Evolutionary conservation across 768 basidiomycete species (phyloP).

Genomic region (Ramaria rubella): DNA sequence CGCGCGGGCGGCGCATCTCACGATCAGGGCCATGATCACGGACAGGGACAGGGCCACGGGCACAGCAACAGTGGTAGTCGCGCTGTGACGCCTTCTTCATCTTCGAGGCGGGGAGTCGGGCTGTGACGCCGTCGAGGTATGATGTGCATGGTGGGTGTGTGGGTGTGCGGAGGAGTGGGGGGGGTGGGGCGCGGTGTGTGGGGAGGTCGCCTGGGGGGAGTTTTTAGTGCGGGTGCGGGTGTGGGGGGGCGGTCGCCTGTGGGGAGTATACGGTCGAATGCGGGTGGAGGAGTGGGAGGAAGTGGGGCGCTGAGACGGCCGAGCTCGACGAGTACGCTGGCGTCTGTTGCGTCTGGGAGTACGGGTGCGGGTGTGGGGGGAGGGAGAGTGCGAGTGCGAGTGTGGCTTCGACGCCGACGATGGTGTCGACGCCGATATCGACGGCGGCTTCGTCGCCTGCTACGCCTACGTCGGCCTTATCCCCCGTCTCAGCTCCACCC

Average conservation of each 20-base stretch:
- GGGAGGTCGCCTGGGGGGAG: constrained; percentile 9
- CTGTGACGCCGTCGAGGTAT: constrained; percentile 9
- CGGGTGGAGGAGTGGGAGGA: not conserved
- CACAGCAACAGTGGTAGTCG: constrained; percentile 11
- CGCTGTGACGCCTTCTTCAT: constrained; percentile 14
- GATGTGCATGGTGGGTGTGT: constrained; percentile 2
- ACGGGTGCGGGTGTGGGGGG: not conserved
- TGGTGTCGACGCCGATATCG: not conserved
- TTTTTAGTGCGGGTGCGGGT: not conserved
- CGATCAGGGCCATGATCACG: constrained; percentile 1
- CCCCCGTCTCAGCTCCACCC: not conserved
- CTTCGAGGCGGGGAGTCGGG: constrained; percentile 15
- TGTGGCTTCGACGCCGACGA: not conserved
- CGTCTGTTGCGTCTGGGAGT: not conserved
- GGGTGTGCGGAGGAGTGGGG: constrained; percentile 17
- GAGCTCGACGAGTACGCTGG: not conserved
- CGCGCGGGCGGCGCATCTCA: not conserved
- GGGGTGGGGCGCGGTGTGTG: too few species aligned
- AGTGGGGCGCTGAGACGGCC: not conserved
- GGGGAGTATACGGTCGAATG: not conserved
- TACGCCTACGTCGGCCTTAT: not conserved
- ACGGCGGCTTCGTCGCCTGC: not conserved
- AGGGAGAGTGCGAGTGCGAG: not conserved
- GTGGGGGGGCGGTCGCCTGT: not conserved
- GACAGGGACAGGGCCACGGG: constrained; percentile 13